Conservation (phyloP, 208 protist species). For the Leishmania amazonensis region DNA sequence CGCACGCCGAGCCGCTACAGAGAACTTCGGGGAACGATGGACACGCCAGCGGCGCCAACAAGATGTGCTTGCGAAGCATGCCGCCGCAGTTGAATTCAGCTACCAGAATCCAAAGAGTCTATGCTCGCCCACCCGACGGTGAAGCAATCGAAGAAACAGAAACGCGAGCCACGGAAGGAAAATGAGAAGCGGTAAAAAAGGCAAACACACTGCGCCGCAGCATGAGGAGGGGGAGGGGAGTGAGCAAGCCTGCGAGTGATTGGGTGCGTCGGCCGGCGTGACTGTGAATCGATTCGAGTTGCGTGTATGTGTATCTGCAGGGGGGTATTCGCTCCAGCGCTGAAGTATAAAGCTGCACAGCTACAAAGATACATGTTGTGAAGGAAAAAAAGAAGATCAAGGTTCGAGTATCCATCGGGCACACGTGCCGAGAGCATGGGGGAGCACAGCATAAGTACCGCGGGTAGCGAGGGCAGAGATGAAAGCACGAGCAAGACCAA, state of each 20-base stretch:
- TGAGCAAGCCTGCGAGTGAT: not conserved
- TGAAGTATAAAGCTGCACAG: not conserved
- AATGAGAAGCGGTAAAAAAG: not conserved
- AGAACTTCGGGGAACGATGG: not conserved
- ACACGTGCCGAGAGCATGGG: not conserved
- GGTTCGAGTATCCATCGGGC: not conserved
- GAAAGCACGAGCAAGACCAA: not conserved
- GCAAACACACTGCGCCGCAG: not conserved
- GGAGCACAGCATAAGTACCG: not conserved
- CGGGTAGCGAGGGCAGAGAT: not conserved
- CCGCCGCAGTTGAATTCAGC: not conserved
- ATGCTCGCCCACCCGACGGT: not conserved
- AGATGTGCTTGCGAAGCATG: conserved; percentile 22
- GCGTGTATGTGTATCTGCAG: not conserved
- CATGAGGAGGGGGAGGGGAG: not conserved
- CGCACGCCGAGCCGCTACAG: conserved; percentile 1
- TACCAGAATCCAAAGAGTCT: not conserved
- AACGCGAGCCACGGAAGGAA: not conserved
- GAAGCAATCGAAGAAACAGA: not conserved
- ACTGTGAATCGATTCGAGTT: not conserved
- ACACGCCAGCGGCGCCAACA: conserved; percentile 5
- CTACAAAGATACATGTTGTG: conserved; percentile 1
- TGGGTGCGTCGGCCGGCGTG: not conserved
- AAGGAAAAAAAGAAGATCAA: not conserved
- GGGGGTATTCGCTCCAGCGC: not conserved